These are phyloP conservation scores for Fusarium heterosporum DNA, from an alignment of 2,329 filamentous ascomycete genomes.

Conservation along the genomic window DNA sequence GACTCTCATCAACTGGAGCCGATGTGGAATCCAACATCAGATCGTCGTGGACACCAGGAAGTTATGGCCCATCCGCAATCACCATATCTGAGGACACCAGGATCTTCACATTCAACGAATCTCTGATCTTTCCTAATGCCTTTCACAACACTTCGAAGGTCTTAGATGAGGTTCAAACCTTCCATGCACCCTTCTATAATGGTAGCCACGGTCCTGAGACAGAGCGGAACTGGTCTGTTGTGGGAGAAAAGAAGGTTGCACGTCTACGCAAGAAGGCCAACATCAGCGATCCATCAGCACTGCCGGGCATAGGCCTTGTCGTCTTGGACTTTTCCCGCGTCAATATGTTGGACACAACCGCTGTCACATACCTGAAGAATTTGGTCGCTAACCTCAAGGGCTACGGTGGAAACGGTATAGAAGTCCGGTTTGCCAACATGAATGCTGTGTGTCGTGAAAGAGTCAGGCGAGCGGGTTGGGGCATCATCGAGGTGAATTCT, in stretches of 20 bases:
- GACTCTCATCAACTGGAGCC: constrained; percentile 48
- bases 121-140: constrained; percentile 72
- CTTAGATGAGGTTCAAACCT: constrained; percentile 61
- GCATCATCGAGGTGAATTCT: constrained; percentile 23
- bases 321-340: constrained; percentile 65
- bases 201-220: constrained; percentile 47
- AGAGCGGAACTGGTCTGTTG: constrained; percentile 66
- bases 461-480: constrained; percentile 55
- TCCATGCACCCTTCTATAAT: constrained; percentile 56
- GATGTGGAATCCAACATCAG: constrained; percentile 49
- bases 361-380: constrained; percentile 61
- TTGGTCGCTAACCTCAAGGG: constrained; percentile 61
- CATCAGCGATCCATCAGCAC: constrained; percentile 49
- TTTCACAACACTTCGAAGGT: constrained; percentile 62
- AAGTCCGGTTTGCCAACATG: constrained; percentile 63
- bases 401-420: constrained; percentile 60
- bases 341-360: constrained; percentile 66
- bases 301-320: constrained; percentile 58
- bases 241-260: constrained; percentile 59
- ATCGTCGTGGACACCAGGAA: constrained; percentile 24
- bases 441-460: constrained; percentile 55
- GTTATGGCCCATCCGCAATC: constrained; percentile 34
- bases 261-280: constrained; percentile 57
- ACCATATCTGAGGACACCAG: constrained; percentile 62
- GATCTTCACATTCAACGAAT: constrained; percentile 67